Evolutionary conservation across 805 yeast genomes (phyloP).

Genomic region (Myxozyma vanderwaltii): DNA sequence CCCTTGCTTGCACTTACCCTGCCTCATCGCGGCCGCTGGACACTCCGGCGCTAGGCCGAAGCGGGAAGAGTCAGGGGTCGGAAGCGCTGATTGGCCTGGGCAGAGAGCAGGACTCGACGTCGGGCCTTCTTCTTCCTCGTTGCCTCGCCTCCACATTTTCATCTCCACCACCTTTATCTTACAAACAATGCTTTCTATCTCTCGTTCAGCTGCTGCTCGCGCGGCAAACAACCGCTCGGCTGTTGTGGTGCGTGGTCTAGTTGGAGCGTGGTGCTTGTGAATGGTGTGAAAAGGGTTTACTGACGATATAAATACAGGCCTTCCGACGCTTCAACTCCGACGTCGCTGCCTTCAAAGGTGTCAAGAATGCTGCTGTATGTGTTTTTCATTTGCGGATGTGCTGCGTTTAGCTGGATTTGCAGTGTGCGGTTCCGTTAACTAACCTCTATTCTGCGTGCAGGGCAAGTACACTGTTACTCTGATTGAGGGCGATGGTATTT

Average conservation of each 20-base stretch:
- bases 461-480: slow-evolving; percentile 93
- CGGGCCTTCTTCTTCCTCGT: background rate
- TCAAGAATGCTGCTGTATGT: slow-evolving; percentile 43
- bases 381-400: background rate
- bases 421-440: background rate
- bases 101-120: background rate
- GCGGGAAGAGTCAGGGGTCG: slow-evolving; percentile 2
- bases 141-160: background rate
- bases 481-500: slow-evolving; percentile 86
- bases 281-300: no score
- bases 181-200: slow-evolving; percentile 5
- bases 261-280: no score
- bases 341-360: slow-evolving; percentile 48
- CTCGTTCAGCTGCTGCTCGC: slow-evolving; percentile 10
- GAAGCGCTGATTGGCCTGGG: slow-evolving; percentile 12
- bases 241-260: slow-evolving; percentile 9
- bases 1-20: no score
- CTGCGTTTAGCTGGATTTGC: no score
- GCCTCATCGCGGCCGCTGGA: slow-evolving; percentile 7
- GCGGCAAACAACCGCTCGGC: background rate
- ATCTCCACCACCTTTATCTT: background rate
- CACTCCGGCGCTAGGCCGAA: slow-evolving; percentile 20
- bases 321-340: slow-evolving; percentile 26
- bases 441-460: slow-evolving; percentile 11
- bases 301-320: background rate